Evolutionary conservation across 2,329 filamentous ascomycete species (phyloP).

Genomic region (Beauveria sp.): DNA sequence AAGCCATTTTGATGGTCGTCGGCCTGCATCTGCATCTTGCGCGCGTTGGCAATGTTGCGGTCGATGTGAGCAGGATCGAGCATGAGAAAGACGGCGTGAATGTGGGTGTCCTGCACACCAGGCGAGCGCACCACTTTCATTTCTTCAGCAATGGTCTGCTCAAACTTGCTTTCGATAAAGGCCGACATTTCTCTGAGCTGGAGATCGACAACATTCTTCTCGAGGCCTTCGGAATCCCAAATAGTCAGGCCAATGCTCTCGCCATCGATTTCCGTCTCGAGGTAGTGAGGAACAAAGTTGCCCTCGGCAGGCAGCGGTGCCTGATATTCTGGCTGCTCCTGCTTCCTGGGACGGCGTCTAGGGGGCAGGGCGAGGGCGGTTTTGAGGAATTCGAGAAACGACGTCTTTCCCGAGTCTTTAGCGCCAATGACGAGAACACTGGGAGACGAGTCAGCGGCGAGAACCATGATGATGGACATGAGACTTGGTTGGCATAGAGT

Average conservation of each 20-base stretch:
- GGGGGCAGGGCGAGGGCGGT: constrained; percentile 75
- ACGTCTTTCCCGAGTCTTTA: constrained; percentile 85
- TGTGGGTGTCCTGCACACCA: constrained; percentile 90
- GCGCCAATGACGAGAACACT: constrained; percentile 89
- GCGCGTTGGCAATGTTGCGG: constrained; percentile 64
- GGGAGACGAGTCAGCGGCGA: constrained; percentile 9
- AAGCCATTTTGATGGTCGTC: constrained; percentile 44
- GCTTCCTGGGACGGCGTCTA: constrained; percentile 59
- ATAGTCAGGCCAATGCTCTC: constrained; percentile 88
- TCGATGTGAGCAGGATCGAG: constrained; percentile 84
- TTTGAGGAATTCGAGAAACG: constrained; percentile 92
- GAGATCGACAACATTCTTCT: constrained; percentile 90
- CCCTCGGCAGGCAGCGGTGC: constrained; percentile 46
- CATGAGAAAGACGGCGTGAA: constrained; percentile 89
- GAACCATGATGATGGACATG: not conserved
- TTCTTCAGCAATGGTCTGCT: constrained; percentile 94
- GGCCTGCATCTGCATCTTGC: constrained; percentile 31
- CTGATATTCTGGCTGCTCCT: constrained; percentile 51
- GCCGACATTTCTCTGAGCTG: constrained; percentile 85
- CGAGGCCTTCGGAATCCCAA: constrained; percentile 93
- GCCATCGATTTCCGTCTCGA: constrained; percentile 89
- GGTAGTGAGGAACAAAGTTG: constrained; percentile 78
- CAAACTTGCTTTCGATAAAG: constrained; percentile 96
- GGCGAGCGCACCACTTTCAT: constrained; percentile 94
- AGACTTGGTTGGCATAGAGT: not conserved